Conservation (phyloP, 306 rosid genomes). For the Sphenostylis stenocarpa region DNA sequence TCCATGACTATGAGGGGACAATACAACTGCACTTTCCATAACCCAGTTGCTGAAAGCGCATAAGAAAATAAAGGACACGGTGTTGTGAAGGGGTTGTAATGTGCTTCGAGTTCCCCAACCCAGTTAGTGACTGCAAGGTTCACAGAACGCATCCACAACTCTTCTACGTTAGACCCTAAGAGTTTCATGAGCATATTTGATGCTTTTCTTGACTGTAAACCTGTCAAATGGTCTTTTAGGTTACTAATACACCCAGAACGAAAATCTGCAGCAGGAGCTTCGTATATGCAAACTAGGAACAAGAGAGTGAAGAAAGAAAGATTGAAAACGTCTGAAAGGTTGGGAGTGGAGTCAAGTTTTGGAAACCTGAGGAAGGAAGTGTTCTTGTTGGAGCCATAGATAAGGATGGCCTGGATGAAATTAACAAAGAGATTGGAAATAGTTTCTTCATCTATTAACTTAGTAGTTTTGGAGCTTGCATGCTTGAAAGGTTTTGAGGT, state of each 20-base stretch:
- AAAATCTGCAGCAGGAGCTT: slow-evolving; percentile 59
- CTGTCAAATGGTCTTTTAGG: slow-evolving; percentile 53
- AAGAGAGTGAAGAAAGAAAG: slow-evolving; percentile 59
- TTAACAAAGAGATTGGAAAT: slow-evolving; percentile 52
- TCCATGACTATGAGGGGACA: slow-evolving; percentile 80
- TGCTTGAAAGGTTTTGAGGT: slow-evolving; percentile 66
- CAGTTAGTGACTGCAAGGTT: slow-evolving; percentile 77
- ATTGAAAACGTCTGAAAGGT: slow-evolving; percentile 60
- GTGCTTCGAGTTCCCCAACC: slow-evolving; percentile 55
- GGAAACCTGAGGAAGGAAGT: slow-evolving; percentile 51
- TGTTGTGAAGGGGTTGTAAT: slow-evolving; percentile 36
- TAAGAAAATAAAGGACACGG: slow-evolving; percentile 74
- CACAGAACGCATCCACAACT: slow-evolving; percentile 88
- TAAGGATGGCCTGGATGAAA: slow-evolving; percentile 65
- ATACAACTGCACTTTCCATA: slow-evolving; percentile 85
- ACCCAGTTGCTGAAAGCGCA: slow-evolving; percentile 56
- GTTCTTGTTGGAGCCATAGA: slow-evolving; percentile 59
- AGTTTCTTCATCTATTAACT: slow-evolving; percentile 45
- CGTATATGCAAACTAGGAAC: slow-evolving; percentile 76
- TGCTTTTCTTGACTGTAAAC: slow-evolving; percentile 50
- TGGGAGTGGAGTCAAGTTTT: slow-evolving; percentile 45
- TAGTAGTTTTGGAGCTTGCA: slow-evolving; percentile 28
- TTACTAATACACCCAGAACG: slow-evolving; percentile 44
- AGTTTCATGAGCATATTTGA: slow-evolving; percentile 65
- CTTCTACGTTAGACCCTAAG: slow-evolving; percentile 78